These are phyloP conservation scores for Erigeron philadelphicus DNA, from an alignment of 140 eudicot genomes.

Conservation along the genomic window DNA sequence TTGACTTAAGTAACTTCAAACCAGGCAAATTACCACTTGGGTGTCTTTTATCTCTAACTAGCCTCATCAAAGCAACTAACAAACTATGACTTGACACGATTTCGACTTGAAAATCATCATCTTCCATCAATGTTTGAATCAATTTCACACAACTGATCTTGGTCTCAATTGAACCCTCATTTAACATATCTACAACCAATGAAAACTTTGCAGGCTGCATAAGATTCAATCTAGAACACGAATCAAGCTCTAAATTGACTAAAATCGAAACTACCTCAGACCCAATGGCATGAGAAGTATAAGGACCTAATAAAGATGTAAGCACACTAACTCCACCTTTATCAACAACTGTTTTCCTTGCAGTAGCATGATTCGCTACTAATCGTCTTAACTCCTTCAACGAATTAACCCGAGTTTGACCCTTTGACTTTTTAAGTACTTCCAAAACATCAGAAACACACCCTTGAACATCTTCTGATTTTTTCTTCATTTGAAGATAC, in stretches of 20 bases:
- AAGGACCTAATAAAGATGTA: constrained; percentile 70
- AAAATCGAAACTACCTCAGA: constrained; percentile 75
- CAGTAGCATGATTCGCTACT: constrained; percentile 47
- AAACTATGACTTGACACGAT: constrained; percentile 66
- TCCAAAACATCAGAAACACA: constrained; percentile 57
- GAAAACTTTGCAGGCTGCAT: constrained; percentile 80
- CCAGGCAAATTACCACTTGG: constrained; percentile 60
- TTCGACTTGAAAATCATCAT: constrained; percentile 51
- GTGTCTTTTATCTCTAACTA: constrained; percentile 60
- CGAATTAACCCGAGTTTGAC: constrained; percentile 71
- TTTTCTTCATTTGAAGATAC: constrained; percentile 83
- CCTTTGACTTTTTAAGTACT: constrained; percentile 70
- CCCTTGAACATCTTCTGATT: constrained; percentile 83
- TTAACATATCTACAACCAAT: constrained; percentile 65
- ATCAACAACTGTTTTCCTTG: constrained; percentile 54
- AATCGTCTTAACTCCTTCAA: constrained; percentile 59
- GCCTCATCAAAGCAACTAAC: constrained; percentile 72
- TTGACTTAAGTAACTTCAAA: constrained; percentile 49
- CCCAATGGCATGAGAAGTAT: constrained; percentile 91
- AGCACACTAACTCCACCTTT: constrained; percentile 59
- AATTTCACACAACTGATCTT: constrained; percentile 69
- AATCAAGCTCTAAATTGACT: constrained; percentile 53
- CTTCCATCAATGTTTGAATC: constrained; percentile 63
- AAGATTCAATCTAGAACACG: constrained; percentile 40
- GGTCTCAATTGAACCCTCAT: constrained; percentile 84